These are phyloP conservation scores for Saxophila tyrrhenica DNA, from an alignment of 495 filamentous ascomycete genomes.

Conservation along the genomic window DNA sequence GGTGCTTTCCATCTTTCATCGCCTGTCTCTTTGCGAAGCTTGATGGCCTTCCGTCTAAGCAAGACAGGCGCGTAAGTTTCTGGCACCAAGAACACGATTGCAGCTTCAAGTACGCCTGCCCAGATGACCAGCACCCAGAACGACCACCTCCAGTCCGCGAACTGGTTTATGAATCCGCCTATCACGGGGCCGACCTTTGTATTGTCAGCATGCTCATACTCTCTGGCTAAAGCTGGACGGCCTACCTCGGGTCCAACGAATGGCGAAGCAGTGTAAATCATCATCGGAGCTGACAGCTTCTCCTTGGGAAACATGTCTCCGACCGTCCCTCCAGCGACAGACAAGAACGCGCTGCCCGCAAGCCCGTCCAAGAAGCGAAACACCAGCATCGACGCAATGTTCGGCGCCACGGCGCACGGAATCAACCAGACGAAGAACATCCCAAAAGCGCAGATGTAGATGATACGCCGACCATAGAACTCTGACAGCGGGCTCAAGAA, in stretches of 20 bases:
- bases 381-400: slow-evolving; percentile 72
- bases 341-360: slow-evolving; percentile 73
- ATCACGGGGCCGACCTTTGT: slow-evolving; percentile 40
- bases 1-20: slow-evolving; percentile 68
- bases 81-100: slow-evolving; percentile 64
- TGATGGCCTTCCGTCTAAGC: slow-evolving; percentile 60
- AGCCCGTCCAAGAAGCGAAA: slow-evolving; percentile 77
- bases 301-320: slow-evolving; percentile 75
- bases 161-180: slow-evolving; percentile 69
- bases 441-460: slow-evolving; percentile 68
- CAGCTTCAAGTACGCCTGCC: slow-evolving; percentile 48
- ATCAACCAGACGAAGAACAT: slow-evolving; percentile 79
- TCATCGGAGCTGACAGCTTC: slow-evolving; percentile 62
- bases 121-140: slow-evolving; percentile 84
- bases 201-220: slow-evolving; percentile 23
- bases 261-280: slow-evolving; percentile 63
- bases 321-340: slow-evolving; percentile 82
- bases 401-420: slow-evolving; percentile 75
- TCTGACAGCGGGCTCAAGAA: slow-evolving; percentile 58
- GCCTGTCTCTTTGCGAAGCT: slow-evolving; percentile 62
- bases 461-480: slow-evolving; percentile 80
- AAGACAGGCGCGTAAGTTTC: slow-evolving; percentile 82
- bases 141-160: slow-evolving; percentile 76
- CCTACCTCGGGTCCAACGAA: slow-evolving; percentile 31
- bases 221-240: neutral